Base-by-base conservation (phyloP, 1,284 basidiomycete genomes). In the Malassezia sp. region DNA sequence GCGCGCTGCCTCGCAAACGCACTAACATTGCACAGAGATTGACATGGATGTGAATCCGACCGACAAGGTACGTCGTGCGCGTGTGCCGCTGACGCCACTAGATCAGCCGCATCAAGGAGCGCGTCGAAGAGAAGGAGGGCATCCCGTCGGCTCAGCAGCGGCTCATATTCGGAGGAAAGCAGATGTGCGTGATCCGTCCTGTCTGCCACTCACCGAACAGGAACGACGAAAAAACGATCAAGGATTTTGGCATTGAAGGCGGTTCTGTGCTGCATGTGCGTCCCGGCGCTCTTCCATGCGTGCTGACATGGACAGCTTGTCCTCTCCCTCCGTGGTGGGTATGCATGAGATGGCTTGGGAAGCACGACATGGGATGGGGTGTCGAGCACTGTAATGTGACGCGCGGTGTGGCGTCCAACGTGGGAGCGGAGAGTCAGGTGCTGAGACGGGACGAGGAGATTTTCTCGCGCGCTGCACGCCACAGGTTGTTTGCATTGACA, bases 81-180 rank as follows among this genome's bases (percentile, higher is more conserved):
- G 24, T 23, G 20, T 20, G 24, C 7, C 5, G 10, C 14, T 37
- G n/a, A n/a, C 18, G 8, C 11, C 6, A 6, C 22, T 60, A 93
- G 90, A 88, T 95, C 70, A 77, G 80, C 37, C 82, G 87, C 59
- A 91, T 97, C 74, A 99, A 99, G 75, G 90, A 95, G 77, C 85
- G 87, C 71, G 88, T 99, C 24, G 93, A 99, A 72, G 91, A 96
- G 75, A 93, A 97, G 74, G 91, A 90, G 31, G 93, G 91, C 63
- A 93, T 99, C 38, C 93, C 93, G 14, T 91, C 93, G 52, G 85
- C 79, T 30, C 93, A 99, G 73, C 93, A 97, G 72, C 80, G 93
- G 51, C 74, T 99, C 62, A 97, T 97, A 71, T 96, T 85, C 71
- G 75, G 80, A 63, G 93, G 93, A 35, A 82, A 91, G 71, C 91